These are phyloP conservation scores for Colletotrichum nymphaeae DNA, from an alignment of 2,329 filamentous ascomycete genomes.

Conservation along the genomic window DNA sequence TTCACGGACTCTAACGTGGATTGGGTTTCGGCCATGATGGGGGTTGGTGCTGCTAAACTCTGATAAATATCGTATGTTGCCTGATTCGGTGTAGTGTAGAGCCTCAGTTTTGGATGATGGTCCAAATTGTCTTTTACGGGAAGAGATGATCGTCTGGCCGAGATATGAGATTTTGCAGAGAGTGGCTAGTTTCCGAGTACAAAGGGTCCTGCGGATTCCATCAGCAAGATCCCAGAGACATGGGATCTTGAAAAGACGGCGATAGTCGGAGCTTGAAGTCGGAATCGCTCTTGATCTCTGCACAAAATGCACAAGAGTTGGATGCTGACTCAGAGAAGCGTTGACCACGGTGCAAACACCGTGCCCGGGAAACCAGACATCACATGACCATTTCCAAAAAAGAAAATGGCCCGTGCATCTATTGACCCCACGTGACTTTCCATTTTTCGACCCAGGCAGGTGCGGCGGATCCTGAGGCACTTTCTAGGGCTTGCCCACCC, in stretches of 20 bases:
- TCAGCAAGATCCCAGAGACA: neutral
- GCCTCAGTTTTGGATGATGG: neutral
- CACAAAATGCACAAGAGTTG: neutral
- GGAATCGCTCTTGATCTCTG: neutral
- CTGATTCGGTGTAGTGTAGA: neutral
- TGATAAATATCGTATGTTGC: constrained; percentile 14
- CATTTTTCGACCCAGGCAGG: neutral
- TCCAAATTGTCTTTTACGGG: too few species aligned
- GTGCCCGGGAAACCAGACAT: neutral
- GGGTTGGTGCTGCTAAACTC: neutral
- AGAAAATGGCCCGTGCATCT: neutral
- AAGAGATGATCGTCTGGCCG: too few species aligned
- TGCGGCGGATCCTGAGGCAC: constrained; percentile 12
- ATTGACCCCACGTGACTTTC: constrained; percentile 8
- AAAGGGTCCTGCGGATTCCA: neutral
- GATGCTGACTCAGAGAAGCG: constrained; percentile 17
- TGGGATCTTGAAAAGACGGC: neutral
- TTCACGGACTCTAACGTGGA: constrained; percentile 38
- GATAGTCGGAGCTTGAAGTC: neutral
- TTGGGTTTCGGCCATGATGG: neutral
- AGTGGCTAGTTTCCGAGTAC: too few species aligned
- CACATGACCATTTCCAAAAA: neutral
- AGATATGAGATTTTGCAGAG: too few species aligned
- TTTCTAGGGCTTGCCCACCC: constrained; percentile 58
- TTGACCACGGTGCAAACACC: constrained; percentile 21